These are phyloP conservation scores for Wickerhamomyces sp. DNA, from an alignment of 1,139 yeast genomes.

Conservation along the genomic window DNA sequence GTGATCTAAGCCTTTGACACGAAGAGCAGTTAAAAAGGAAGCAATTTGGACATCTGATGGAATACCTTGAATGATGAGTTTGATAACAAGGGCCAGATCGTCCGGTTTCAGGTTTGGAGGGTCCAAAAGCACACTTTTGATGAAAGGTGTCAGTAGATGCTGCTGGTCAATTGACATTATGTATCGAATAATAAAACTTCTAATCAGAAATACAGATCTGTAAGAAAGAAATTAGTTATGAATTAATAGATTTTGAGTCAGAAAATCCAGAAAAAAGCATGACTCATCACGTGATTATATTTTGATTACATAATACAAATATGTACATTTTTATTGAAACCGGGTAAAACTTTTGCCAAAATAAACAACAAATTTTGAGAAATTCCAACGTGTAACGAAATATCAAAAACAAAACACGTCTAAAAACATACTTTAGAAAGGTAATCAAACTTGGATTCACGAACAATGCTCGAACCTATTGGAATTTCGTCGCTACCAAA, in stretches of 20 bases:
- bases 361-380: too few relatives aligned
- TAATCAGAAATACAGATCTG: too few relatives aligned
- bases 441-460: too few relatives aligned
- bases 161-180: conserved; percentile 1
- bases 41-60: conserved; percentile 72
- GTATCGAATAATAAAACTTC: neutral
- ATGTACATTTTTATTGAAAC: too few relatives aligned
- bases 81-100: conserved; percentile 59
- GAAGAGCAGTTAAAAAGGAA: conserved; percentile 72
- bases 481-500: conserved; percentile 92
- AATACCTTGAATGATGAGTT: conserved; percentile 52
- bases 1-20: conserved; percentile 76
- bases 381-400: conserved; percentile 1
- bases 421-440: too few relatives aligned
- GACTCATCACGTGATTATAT: neutral
- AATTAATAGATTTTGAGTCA: too few relatives aligned
- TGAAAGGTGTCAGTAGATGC: conserved; percentile 48
- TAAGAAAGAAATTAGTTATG: too few relatives aligned
- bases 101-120: conserved; percentile 58
- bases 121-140: conserved; percentile 52
- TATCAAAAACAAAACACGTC: neutral
- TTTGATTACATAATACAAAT: too few relatives aligned
- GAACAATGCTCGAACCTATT: conserved; percentile 33
- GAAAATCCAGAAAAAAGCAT: neutral
- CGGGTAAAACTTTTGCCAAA: conserved; percentile 1